A percentile compares a stretch with the other conserved stretches of the same genome.
Evolutionary conservation across 1,284 basidiomycete genomes (phyloP).

Genomic region (Cryptococcus floricola): DNA sequence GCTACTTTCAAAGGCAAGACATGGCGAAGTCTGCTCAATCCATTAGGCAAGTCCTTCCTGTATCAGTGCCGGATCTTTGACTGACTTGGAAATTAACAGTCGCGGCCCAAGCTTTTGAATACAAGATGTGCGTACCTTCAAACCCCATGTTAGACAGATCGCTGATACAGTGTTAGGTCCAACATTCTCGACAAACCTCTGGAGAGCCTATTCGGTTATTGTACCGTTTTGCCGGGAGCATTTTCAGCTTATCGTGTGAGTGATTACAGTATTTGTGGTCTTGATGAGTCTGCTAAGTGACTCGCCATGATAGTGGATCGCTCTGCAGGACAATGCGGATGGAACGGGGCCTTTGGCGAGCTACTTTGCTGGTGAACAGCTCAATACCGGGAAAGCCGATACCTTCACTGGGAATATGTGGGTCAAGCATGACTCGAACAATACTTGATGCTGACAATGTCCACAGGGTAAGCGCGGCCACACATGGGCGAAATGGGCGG

Average conservation of each 20-base stretch:
- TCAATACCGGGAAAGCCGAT: slow-evolving; percentile 85
- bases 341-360: slow-evolving; percentile 86
- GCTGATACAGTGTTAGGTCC: slow-evolving; percentile 45
- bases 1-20: slow-evolving; percentile 85
- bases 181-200: slow-evolving; percentile 93
- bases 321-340: slow-evolving; percentile 71
- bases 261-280: slow-evolving; percentile 30
- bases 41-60: slow-evolving; percentile 59
- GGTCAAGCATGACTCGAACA: slow-evolving; percentile 6
- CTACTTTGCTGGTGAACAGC: slow-evolving; percentile 94
- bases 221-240: slow-evolving; percentile 72
- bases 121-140: slow-evolving; percentile 55
- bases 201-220: slow-evolving; percentile 90
- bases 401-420: slow-evolving; percentile 77
- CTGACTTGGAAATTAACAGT: slow-evolving; percentile 53
- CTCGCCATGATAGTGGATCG: slow-evolving; percentile 37
- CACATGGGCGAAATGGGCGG: too few relatives aligned
- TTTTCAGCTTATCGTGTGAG: slow-evolving; percentile 75
- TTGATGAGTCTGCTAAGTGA: background rate
- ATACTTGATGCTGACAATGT: background rate
- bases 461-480: too few relatives aligned
- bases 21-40: slow-evolving; percentile 76
- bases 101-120: slow-evolving; percentile 91
- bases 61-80: background rate
- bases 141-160: background rate